A percentile compares a stretch with the other conserved stretches of the same genome.
Conservation (phyloP, 2,329 filamentous ascomycete species). For the Helotiales sp. region DNA sequence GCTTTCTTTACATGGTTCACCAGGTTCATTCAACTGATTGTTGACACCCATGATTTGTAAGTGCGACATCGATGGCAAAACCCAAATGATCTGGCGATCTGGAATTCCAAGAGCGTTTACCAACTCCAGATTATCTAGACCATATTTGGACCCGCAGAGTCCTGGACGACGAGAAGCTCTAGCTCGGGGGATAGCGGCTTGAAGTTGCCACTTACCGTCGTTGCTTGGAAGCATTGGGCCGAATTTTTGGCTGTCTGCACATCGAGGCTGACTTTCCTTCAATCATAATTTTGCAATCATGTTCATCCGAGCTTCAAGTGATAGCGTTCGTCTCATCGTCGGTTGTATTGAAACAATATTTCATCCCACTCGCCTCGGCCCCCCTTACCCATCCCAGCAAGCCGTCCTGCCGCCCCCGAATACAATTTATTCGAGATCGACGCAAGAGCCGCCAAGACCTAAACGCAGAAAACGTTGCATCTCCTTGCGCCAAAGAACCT, state of each 20-base stretch:
- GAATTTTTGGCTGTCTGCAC: not conserved
- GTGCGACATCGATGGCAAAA: constrained; percentile 48
- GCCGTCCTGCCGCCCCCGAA: not conserved
- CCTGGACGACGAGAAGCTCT: constrained; percentile 47
- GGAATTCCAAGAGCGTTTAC: constrained; percentile 62
- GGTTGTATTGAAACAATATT: not conserved
- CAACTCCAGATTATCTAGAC: constrained; percentile 56
- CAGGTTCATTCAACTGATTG: constrained; percentile 57
- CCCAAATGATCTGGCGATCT: constrained; percentile 53
- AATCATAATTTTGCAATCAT: not conserved
- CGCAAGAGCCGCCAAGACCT: not conserved
- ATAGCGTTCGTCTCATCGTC: not conserved
- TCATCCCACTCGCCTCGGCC: not conserved
- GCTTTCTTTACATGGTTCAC: constrained; percentile 54
- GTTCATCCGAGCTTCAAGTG: not conserved
- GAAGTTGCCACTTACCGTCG: not conserved
- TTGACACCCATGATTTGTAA: constrained; percentile 62
- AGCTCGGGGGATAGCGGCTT: constrained; percentile 11
- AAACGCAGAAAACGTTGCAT: not conserved
- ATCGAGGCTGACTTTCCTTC: not conserved
- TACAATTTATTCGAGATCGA: not conserved
- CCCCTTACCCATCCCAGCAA: not conserved
- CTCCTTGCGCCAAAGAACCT: not conserved
- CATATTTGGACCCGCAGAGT: no score
- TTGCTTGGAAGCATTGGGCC: no score